These are phyloP conservation scores for Baorangia bicolor DNA, from an alignment of 768 basidiomycete genomes.

Conservation along the genomic window DNA sequence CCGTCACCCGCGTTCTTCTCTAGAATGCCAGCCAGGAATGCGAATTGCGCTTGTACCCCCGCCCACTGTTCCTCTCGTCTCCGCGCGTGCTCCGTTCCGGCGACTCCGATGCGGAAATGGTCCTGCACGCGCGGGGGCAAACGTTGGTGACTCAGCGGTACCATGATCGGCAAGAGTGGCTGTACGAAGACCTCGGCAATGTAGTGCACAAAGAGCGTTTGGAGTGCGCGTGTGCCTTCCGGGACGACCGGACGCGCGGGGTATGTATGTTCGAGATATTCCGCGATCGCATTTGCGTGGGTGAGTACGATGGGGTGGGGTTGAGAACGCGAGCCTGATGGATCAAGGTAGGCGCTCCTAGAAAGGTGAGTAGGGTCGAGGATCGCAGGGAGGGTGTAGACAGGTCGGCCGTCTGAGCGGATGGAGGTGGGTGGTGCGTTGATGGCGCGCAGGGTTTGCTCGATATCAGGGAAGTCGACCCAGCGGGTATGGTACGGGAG, in stretches of 20 bases:
- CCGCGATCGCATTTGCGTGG: slow-evolving; percentile 61
- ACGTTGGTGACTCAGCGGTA: slow-evolving; percentile 64
- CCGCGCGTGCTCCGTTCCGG: slow-evolving; percentile 25
- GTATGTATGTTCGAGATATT: slow-evolving; percentile 68
- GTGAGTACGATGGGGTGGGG: slow-evolving; percentile 52
- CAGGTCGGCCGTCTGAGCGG: slow-evolving; percentile 54
- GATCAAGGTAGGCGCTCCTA: background rate
- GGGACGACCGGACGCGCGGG: slow-evolving; percentile 72
- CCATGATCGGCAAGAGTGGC: slow-evolving; percentile 67
- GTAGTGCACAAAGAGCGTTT: slow-evolving; percentile 68
- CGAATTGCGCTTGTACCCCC: slow-evolving; percentile 63
- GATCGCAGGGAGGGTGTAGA: slow-evolving; percentile 71
- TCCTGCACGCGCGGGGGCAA: slow-evolving; percentile 55
- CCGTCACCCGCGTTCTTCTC: slow-evolving; percentile 67
- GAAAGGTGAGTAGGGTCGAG: slow-evolving; percentile 46
- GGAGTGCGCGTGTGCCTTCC: slow-evolving; percentile 65
- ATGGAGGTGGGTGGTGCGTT: slow-evolving; percentile 56
- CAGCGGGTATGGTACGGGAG: slow-evolving; percentile 68
- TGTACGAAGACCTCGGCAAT: slow-evolving; percentile 64
- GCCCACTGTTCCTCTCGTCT: slow-evolving; percentile 63
- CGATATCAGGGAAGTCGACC: slow-evolving; percentile 71
- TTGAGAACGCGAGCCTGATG: slow-evolving; percentile 31
- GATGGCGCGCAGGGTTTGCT: slow-evolving; percentile 54
- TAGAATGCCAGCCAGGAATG: slow-evolving; percentile 61
- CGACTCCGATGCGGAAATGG: slow-evolving; percentile 39